Evolutionary conservation across 2,329 filamentous ascomycete species (phyloP), one percentile per base, ranked within the genome.

Genomic region (Zasmidium citrigriseum): DNA sequence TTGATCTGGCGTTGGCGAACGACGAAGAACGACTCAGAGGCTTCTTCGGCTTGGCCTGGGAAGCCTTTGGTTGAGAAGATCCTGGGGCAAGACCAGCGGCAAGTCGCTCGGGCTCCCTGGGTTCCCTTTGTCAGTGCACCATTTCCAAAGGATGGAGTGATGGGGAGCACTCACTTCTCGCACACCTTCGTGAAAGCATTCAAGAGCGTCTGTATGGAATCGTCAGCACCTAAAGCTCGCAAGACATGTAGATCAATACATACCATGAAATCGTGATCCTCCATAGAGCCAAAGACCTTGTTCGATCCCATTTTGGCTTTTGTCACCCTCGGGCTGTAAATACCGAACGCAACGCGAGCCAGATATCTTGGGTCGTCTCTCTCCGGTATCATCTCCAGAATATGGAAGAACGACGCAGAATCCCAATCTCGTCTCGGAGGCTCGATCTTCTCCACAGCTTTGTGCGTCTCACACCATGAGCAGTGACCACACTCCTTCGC

Each of bases 341-440:
- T 87, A 0, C 86, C 86, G 67, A 87, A 88, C 0, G 84, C 85
- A 3, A 88, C 72, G 20, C 82, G 77, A 0, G 86, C 83, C 24
- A 88, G 72, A 62, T 86, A 82, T 12, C 85, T 72, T 1, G 85
- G 77, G 66, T 88, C 85, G 48, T 88, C 82, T 1, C 82, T 75
- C 1, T 80, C 77, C 0, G 71, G 64, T 12, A 81, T 79, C 0
- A 69, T 74, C 0, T 69, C 60, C 1, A 87, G 70, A 0, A 87
- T 71, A 1, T 65, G 68, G 5, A 69, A 57, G 48, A 86, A 80
- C 0, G 73, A 73, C 0, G 58, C 58, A 0, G 64, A 55, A 55
- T 84, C 72, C 2, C 82, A 73, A 0, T 67, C 61, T 16, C 76
- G 73, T 0, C 71, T 72, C 9, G 75, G 72, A 24, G 74, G 75